Evolutionary conservation across 208 protist genomes (phyloP).

Genomic region (Leishmania gerbilli): DNA sequence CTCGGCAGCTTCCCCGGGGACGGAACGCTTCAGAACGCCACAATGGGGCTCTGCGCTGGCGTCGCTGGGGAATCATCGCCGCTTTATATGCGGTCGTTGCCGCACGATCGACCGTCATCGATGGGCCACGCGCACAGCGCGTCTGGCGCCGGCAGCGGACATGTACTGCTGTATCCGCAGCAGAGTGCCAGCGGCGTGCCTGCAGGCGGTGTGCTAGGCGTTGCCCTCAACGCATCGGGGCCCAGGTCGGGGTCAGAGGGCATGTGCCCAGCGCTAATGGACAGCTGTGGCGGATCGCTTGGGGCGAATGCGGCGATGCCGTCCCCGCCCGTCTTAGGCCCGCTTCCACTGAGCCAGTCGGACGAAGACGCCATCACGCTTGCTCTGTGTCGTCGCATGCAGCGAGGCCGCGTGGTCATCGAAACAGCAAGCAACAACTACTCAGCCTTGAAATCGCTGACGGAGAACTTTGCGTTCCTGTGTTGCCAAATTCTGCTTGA

Average conservation of each 20-base stretch:
- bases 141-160: not conserved
- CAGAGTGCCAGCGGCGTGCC: not conserved
- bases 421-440: conserved; percentile 80
- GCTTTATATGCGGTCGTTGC: not conserved
- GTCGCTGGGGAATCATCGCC: not conserved
- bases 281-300: not conserved
- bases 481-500: conserved; percentile 74
- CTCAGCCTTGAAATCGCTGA: conserved; percentile 77
- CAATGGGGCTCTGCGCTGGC: not conserved
- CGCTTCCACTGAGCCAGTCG: conserved; percentile 22
- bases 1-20: conserved; percentile 12
- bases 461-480: conserved; percentile 85
- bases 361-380: conserved; percentile 54
- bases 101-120: not conserved
- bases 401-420: conserved; percentile 35
- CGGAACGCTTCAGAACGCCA: not conserved
- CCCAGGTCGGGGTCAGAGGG: not conserved
- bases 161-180: not conserved
- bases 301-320: not conserved
- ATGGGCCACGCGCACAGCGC: not conserved
- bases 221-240: not conserved
- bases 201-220: not conserved
- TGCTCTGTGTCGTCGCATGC: conserved; percentile 58
- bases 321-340: not conserved
- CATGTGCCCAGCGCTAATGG: not conserved